These are phyloP conservation scores for Arachis monticola DNA, from an alignment of 331 rosid genomes.

Conservation along the genomic window DNA sequence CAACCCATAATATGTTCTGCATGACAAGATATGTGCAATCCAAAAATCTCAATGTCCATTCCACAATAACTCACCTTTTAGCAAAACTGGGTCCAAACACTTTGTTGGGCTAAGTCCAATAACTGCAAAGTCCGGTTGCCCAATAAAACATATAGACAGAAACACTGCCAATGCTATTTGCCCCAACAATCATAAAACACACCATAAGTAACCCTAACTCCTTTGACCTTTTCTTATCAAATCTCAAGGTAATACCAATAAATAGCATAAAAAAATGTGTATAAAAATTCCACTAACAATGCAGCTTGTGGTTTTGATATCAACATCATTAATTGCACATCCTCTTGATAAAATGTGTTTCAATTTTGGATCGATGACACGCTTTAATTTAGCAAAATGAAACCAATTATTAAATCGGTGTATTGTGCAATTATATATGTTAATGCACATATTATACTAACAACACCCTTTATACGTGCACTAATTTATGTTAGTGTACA, in stretches of 20 bases:
- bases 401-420: constrained; percentile 64
- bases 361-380: constrained; percentile 49
- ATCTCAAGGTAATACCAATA: constrained; percentile 66
- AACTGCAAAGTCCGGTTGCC: constrained; percentile 62
- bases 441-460: constrained; percentile 58
- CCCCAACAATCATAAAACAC: constrained; percentile 60
- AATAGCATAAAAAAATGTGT: constrained; percentile 74
- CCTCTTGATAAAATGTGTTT: constrained; percentile 61
- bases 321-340: constrained; percentile 50
- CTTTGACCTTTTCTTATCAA: constrained; percentile 62
- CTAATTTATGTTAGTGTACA: constrained; percentile 54
- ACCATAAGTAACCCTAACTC: constrained; percentile 69
- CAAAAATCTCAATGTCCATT: constrained; percentile 86
- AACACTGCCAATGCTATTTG: constrained; percentile 64
- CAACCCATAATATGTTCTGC: constrained; percentile 51
- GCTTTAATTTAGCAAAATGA: constrained; percentile 56
- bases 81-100: constrained; percentile 73
- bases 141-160: constrained; percentile 64
- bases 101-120: constrained; percentile 81
- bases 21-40: constrained; percentile 75
- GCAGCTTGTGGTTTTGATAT: constrained; percentile 35
- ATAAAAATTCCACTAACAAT: constrained; percentile 58
- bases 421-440: constrained; percentile 61
- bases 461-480: constrained; percentile 59
- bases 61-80: constrained; percentile 64